Evolutionary conservation across 1,139 yeast species (phyloP), one percentile per base, ranked within the genome.

Genomic region (Spathaspora sp.): DNA sequence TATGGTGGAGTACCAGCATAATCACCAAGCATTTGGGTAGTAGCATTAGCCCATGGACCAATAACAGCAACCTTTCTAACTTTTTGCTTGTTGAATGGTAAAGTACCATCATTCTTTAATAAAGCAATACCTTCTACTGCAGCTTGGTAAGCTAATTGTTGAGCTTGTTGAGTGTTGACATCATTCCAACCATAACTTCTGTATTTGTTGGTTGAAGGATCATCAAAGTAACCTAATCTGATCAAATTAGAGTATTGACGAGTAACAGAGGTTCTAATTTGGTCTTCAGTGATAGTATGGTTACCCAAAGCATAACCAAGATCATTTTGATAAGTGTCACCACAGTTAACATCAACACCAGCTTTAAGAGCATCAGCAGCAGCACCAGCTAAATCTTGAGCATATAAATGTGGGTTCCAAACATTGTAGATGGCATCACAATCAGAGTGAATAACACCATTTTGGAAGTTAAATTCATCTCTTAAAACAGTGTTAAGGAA

Each of bases 11-110:
- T 33, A 42, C 47, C 47, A 25, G 42, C 44, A 31, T 44, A 44
- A 33, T 44, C 39, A 41, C 47, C 47, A 38, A 41, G 44, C 45
- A 44, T 38, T 41, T 41, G 44, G 26, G 44, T 39, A 18, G 47
- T 44, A 10, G 47, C 47, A 37, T 44, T 44, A 39, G 47, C 41
- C 47, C 44, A 41, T 31, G 47, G 47, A 26, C 47, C 47, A 42
- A 44, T 42, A 37, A 44, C 40, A 25, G 47, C 47, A 27, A 44
- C 29, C 31, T 38, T 44, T 16, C 20, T 41, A 20, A 44, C 33
- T 29, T 27, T 25, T 24, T 31, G 16, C 13, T 37, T 25, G 38
- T 25, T n/a, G 23, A 44, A 44, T 42, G 47, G 47, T 39, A 44
- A 44, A 18, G 47, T 44, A 38, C 47, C 47, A 39, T 44, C 47